Evolutionary conservation across 495 filamentous ascomycete genomes (phyloP).

Genomic region (Neurospora sp.): DNA sequence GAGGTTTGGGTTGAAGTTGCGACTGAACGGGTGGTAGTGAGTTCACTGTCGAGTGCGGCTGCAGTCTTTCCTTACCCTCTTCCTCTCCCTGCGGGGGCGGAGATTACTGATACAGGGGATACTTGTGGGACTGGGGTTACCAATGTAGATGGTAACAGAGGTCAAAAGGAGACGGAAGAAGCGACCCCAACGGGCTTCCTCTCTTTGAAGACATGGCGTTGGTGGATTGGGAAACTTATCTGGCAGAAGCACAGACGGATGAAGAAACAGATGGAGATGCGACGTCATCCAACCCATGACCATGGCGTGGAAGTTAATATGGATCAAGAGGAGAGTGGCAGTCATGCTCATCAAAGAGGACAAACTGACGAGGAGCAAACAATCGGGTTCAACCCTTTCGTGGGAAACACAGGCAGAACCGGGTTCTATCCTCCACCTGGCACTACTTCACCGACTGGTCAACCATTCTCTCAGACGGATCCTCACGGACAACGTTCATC

Average conservation of each 20-base stretch:
- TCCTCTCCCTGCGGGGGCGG: neutral
- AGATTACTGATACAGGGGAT: neutral
- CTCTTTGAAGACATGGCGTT: neutral
- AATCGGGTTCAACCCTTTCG: neutral
- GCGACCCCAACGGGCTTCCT: neutral
- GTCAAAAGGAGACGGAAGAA: neutral
- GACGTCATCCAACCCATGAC: neutral
- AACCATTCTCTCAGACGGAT: neutral
- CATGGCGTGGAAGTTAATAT: neutral
- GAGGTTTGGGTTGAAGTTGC: constrained; percentile 37
- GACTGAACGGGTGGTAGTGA: constrained; percentile 9
- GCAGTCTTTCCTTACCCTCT: neutral
- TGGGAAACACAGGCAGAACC: neutral
- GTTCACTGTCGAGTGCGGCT: neutral
- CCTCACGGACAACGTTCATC: neutral
- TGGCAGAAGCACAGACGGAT: neutral
- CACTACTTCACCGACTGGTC: neutral
- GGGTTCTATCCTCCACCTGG: neutral
- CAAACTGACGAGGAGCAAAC: neutral
- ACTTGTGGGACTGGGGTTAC: neutral
- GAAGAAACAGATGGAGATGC: neutral
- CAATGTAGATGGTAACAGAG: neutral
- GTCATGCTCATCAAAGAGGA: neutral
- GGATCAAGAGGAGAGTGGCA: neutral
- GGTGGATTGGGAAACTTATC: neutral